Base-by-base conservation (phyloP, 805 yeast genomes). In the Saccharomycopsis fodiens region DNA sequence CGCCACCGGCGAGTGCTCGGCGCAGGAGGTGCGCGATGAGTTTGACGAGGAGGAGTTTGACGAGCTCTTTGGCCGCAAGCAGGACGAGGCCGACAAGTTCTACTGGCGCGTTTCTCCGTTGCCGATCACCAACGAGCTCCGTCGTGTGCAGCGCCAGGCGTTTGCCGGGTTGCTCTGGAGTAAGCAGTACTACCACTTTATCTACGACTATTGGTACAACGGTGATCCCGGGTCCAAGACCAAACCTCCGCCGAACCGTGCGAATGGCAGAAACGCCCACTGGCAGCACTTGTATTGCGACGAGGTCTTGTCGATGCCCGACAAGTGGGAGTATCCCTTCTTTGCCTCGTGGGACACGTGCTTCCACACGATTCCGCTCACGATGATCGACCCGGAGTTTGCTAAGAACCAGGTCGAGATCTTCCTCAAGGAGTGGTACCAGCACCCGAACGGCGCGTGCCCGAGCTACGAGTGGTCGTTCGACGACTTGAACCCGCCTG, bases 401-500 rank as follows among this genome's bases (percentile, higher is more conserved):
- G 94, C 96, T 30, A 88, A 88, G 62, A 81, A 77, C 55, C 96
- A 88, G 65, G 72, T 88, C 55, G 95, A 83, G 60, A 67, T 88
- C 47, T 68, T 88, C 60, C 82, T 95, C 25, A 74, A 96, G 59
- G 97, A 88, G 64, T 88, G 96, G 96, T 88, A 88, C 60, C 86
- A 87, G 94, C 96, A 91, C 60, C 96, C 96, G 39, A 88, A 88
- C 61, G 97, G 97, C n/a, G 96, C 89, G 64, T 78, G 87, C 53
- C 96, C 97, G 0, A 96, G 96, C 12, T 88, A 88, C 62, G 97
- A 88, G 64, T 88, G 97, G 97, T 88, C 89, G 61, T 88, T 88
- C 58, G 70, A 84, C 51, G 97, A 88, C 62, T 95, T 89, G n/a
- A 88, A 88, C 60, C 97, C 97, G 1, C 97, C 97, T 0, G 97